phyloP scores from a whole-genome alignment of 495 filamentous ascomycete genomes.

The Filosporella fistucella region DNA sequence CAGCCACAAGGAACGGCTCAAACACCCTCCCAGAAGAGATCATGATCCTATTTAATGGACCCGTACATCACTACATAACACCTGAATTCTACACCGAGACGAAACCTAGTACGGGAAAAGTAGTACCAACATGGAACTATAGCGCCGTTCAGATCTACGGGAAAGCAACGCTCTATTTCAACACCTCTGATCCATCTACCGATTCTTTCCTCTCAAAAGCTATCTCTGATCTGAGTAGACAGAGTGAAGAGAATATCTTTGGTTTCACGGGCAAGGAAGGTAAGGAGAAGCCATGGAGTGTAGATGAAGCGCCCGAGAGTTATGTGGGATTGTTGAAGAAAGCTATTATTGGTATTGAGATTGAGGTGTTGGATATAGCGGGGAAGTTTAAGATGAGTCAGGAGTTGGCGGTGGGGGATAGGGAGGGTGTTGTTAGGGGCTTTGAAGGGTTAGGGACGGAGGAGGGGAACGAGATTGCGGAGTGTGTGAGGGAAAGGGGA shows the following conservation, averaged over 20 bases:
- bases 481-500: conserved; percentile 41
- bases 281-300: conserved; percentile 37
- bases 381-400: conserved; percentile 59
- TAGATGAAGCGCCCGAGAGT: conserved; percentile 41
- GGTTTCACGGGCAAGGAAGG: conserved; percentile 33
- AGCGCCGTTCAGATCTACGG: conserved; percentile 54
- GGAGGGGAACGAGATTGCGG: conserved; percentile 32
- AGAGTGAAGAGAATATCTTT: conserved; percentile 45
- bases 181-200: conserved; percentile 31
- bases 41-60: conserved; percentile 48
- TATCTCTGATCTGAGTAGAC: conserved; percentile 39
- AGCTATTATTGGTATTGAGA: conserved; percentile 50
- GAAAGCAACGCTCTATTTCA: conserved; percentile 38
- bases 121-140: conserved; percentile 62
- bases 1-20: conserved; percentile 3
- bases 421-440: conserved; percentile 43
- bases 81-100: conserved; percentile 57
- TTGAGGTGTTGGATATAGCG: conserved; percentile 40
- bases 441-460: conserved; percentile 41
- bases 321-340: conserved; percentile 47
- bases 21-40: conserved; percentile 35
- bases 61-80: conserved; percentile 51
- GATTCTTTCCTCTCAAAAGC: conserved; percentile 37
- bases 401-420: conserved; percentile 42
- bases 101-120: conserved; percentile 50